Conservation (phyloP, 805 yeast genomes). For the Danielia reshetovae region DNA sequence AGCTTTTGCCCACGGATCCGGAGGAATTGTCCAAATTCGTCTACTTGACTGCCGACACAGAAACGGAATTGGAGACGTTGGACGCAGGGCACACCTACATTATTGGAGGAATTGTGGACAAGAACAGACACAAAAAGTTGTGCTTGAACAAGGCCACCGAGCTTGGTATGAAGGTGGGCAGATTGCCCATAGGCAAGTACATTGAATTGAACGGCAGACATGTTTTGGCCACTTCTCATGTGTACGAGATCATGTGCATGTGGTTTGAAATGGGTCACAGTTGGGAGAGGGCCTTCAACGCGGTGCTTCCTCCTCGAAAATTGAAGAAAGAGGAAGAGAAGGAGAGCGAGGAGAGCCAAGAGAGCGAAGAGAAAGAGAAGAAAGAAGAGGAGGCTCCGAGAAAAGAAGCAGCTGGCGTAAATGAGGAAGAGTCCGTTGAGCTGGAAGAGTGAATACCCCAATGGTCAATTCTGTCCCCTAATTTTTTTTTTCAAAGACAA, state of each 20-base stretch:
- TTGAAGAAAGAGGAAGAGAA: constrained; percentile 14
- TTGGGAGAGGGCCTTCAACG: constrained; percentile 85
- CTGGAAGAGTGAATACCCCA: too few species aligned
- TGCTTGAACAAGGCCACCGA: constrained; percentile 79
- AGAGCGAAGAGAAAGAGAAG: constrained; percentile 3
- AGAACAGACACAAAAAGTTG: constrained; percentile 78
- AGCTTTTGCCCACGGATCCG: constrained; percentile 23
- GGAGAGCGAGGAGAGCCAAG: constrained; percentile 1
- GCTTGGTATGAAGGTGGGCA: constrained; percentile 66
- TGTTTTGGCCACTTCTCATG: constrained; percentile 92
- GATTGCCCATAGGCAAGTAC: constrained; percentile 83
- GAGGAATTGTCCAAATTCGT: constrained; percentile 42
- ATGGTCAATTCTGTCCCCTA: too few species aligned
- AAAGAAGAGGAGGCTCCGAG: not conserved
- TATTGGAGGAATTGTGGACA: constrained; percentile 95
- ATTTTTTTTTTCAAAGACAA: too few species aligned
- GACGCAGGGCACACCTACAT: constrained; percentile 73
- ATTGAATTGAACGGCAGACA: constrained; percentile 80
- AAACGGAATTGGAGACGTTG: constrained; percentile 58
- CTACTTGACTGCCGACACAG: constrained; percentile 86
- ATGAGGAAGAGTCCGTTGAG: too few species aligned
- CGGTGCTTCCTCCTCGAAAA: constrained; percentile 83
- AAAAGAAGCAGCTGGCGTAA: too few species aligned
- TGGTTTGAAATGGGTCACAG: constrained; percentile 68
- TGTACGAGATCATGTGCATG: constrained; percentile 78